A percentile compares a stretch with the other conserved stretches of the same genome.
phyloP scores from a whole-genome alignment of 257 asterid genomes.

The Asclepias syriaca region DNA sequence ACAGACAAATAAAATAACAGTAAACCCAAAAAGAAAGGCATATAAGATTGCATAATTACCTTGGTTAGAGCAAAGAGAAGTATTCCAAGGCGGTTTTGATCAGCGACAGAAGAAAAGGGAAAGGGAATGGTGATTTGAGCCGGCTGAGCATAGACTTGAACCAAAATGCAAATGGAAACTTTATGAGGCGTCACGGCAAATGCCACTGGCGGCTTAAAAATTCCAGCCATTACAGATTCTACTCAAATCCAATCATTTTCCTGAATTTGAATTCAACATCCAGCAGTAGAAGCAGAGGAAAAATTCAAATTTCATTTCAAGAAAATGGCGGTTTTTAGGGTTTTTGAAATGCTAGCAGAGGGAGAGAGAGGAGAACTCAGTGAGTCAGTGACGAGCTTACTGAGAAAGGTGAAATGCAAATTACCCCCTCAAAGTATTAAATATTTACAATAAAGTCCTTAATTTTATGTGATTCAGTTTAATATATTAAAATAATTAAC shows the following conservation, averaged over 20 bases:
- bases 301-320: not conserved
- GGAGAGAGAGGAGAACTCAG: too few relatives aligned
- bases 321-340: conserved; percentile 3
- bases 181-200: conserved; percentile 81
- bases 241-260: not conserved
- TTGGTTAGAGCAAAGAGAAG: conserved; percentile 66
- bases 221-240: not conserved
- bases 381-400: not conserved
- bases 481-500: too few relatives aligned
- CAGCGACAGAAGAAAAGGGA: conserved; percentile 82
- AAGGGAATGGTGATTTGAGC: conserved; percentile 62
- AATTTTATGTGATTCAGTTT: too few relatives aligned
- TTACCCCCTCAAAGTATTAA: too few relatives aligned
- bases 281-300: not conserved
- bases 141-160: conserved; percentile 80
- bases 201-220: conserved; percentile 4
- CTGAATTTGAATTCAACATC: not conserved
- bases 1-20: not conserved
- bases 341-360: not conserved
- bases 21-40: not conserved
- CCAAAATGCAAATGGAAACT: conserved; percentile 68
- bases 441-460: too few relatives aligned
- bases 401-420: too few relatives aligned
- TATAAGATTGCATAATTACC: conserved; percentile 27
- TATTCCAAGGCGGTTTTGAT: conserved; percentile 80